Evolutionary conservation across 2,329 filamentous ascomycete genomes (phyloP).

Genomic region (Zarea fungicola): DNA sequence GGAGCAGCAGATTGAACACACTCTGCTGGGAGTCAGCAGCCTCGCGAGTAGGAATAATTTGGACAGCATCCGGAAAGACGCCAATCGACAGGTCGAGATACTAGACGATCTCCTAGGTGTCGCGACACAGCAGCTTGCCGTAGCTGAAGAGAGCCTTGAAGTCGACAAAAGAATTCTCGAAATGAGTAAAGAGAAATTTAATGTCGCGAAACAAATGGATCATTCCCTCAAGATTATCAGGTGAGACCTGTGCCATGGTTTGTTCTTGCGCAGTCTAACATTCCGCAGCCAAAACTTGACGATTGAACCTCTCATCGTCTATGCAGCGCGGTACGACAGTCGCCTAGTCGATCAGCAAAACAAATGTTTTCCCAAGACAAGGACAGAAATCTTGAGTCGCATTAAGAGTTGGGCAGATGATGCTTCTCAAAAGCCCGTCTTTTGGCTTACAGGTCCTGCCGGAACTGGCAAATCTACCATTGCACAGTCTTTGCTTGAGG

Average conservation of each 20-base stretch:
- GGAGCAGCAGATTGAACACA: not conserved
- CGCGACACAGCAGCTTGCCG: not conserved
- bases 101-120: not conserved
- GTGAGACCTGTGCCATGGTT: not conserved
- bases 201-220: too few species aligned
- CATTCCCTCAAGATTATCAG: too few species aligned
- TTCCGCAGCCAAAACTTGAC: too few species aligned
- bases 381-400: not conserved
- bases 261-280: too few species aligned
- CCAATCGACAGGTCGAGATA: not conserved
- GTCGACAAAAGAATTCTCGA: too few species aligned
- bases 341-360: not conserved
- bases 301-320: not conserved
- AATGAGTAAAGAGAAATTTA: too few species aligned
- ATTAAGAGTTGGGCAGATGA: not conserved
- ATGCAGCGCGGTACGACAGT: not conserved
- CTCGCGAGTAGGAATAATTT: not conserved
- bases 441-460: slow-evolving; percentile 1
- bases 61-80: not conserved
- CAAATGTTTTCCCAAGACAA: not conserved
- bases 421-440: not conserved
- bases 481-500: not conserved
- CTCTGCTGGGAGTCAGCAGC: not conserved
- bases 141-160: not conserved
- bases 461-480: slow-evolving; percentile 3